phyloP scores from a whole-genome alignment of 2,329 filamentous ascomycete genomes.

The Fusarium continuum region DNA sequence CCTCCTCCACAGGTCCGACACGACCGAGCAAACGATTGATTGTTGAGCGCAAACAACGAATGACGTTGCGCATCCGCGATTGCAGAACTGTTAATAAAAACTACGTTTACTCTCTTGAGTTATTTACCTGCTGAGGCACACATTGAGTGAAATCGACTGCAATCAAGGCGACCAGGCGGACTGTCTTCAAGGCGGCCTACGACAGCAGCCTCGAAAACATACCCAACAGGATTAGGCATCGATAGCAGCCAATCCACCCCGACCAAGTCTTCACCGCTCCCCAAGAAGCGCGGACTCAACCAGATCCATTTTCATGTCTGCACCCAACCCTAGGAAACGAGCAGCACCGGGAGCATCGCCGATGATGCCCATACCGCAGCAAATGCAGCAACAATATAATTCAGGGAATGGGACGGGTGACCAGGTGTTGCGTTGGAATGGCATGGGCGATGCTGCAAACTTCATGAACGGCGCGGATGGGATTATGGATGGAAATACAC shows the following conservation, averaged over 20 bases:
- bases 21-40: slow-evolving; percentile 6
- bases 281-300: slow-evolving; percentile 15
- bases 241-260: slow-evolving; percentile 22
- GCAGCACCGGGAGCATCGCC: slow-evolving; percentile 76
- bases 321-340: slow-evolving; percentile 71
- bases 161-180: slow-evolving; percentile 16
- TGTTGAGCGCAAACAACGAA: slow-evolving; percentile 20
- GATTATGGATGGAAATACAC: slow-evolving; percentile 45
- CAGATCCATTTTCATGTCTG: slow-evolving; percentile 52
- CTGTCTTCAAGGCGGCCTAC: slow-evolving; percentile 6
- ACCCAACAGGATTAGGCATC: slow-evolving; percentile 33
- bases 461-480: slow-evolving; percentile 44
- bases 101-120: neutral
- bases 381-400: slow-evolving; percentile 59
- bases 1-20: slow-evolving; percentile 1
- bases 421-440: slow-evolving; percentile 59
- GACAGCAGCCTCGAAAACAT: slow-evolving; percentile 20
- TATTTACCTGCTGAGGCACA: neutral
- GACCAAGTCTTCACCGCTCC: slow-evolving; percentile 17
- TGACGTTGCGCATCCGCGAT: slow-evolving; percentile 7
- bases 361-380: slow-evolving; percentile 62
- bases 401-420: slow-evolving; percentile 58
- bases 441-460: slow-evolving; percentile 48
- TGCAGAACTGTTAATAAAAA: slow-evolving; percentile 17
- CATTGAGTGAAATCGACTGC: slow-evolving; percentile 3